Base-by-base conservation (phyloP, 179 eudicot species). In the Spinacia oleracea region DNA sequence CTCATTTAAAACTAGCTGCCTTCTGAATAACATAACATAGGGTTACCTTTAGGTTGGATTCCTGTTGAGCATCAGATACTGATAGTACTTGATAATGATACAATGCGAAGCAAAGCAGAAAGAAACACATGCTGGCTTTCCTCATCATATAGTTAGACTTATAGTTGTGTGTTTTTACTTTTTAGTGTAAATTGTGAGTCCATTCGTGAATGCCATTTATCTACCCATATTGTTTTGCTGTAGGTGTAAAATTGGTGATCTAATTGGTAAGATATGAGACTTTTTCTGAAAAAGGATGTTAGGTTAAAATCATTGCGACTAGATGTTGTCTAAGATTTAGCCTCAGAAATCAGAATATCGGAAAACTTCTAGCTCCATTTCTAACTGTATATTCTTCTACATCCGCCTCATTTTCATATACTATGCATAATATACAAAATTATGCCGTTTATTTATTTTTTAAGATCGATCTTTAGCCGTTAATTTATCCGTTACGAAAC, bases 261-360 rank as follows among this genome's bases (percentile, higher is more conserved):
- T 50, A 46, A 48, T 46, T 27, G 38, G 23, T 46, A 15, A 14
- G 34, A 29, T 72, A 12, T 1, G 60, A 48, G 18, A 46, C 38
- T 11, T 50, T 62, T 29, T 72, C 42, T 46, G 23, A 48, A 15
- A 50, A 72, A 72, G 58, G 40, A 29, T 46, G 59, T 72, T 72
- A 72, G 60, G 58, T 72, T 46, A 3, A 72, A 51, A 46, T 48
- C 29, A 70, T 4, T 23, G 11, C 31, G 21, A 43, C 51, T 45
- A 35, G 45, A 38, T 66, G 46, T 66, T 14, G 38, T n/a, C 71
- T 38, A 66, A 66, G 45, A 66, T 66, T 66, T 66, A 38, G 48
- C 66, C 29, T 14, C 18, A 60, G 15, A 27, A 10, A 27, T 14
- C 18, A 60, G 15, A 27, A 10, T 60, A 60, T 60, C 27, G 66